These are phyloP conservation scores for Suillus americanus DNA, from an alignment of 768 basidiomycete species.

Conservation along the genomic window DNA sequence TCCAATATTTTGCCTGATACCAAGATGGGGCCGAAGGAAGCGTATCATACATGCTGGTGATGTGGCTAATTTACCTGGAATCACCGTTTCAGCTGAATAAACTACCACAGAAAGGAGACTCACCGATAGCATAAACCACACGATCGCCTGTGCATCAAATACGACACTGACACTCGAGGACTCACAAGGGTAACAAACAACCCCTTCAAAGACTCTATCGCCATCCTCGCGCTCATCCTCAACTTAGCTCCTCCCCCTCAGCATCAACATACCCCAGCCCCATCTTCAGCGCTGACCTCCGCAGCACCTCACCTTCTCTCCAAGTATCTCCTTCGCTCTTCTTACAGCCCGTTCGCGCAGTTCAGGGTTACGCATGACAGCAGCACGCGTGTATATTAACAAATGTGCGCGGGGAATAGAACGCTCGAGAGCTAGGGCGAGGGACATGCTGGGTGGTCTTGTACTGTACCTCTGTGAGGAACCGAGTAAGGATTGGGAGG, in stretches of 20 bases:
- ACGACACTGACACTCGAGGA: not conserved
- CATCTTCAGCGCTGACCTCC: constrained; percentile 42
- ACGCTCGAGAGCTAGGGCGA: constrained; percentile 29
- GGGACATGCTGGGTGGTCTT: constrained; percentile 29
- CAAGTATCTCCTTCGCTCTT: constrained; percentile 51
- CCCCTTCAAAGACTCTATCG: constrained; percentile 25
- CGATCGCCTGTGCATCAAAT: not conserved
- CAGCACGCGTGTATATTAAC: constrained; percentile 55
- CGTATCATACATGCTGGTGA: not conserved
- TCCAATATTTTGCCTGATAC: too few relatives aligned
- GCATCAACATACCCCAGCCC: constrained; percentile 39
- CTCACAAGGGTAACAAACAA: constrained; percentile 16
- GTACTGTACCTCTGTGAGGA: constrained; percentile 20
- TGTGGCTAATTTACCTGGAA: not conserved
- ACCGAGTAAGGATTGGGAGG: constrained; percentile 50
- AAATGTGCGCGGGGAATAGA: constrained; percentile 50
- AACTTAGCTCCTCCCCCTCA: constrained; percentile 21
- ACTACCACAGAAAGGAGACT: not conserved
- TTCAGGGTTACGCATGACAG: constrained; percentile 52
- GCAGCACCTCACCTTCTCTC: constrained; percentile 46
- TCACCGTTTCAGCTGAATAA: not conserved
- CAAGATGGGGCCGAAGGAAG: too few relatives aligned
- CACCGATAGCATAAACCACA: not conserved
- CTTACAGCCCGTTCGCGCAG: constrained; percentile 43
- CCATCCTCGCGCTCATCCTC: constrained; percentile 26